These are phyloP conservation scores for Xerocomus nothofagi DNA, from an alignment of 1,284 basidiomycete genomes.

Conservation along the genomic window DNA sequence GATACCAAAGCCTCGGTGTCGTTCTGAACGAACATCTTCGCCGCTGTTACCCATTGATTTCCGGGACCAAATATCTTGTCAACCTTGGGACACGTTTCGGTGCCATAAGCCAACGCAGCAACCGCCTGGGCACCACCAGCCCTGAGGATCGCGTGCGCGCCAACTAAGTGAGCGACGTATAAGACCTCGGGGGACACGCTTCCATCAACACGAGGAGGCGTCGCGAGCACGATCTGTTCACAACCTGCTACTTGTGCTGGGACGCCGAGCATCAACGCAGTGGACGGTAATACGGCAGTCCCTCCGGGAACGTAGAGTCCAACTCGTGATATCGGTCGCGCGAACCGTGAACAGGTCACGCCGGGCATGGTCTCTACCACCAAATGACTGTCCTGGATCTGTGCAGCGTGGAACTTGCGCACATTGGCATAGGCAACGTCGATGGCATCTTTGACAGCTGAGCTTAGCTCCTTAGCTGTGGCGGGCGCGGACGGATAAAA, in stretches of 20 bases:
- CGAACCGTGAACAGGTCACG: conserved; percentile 92
- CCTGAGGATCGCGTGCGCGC: conserved; percentile 85
- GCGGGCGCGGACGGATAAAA: conserved; percentile 63
- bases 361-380: conserved; percentile 98
- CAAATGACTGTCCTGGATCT: conserved; percentile 70
- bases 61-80: conserved; percentile 99
- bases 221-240: conserved; percentile 90
- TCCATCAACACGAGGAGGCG: conserved; percentile 90
- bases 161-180: conserved; percentile 88
- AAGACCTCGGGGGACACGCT: conserved; percentile 93
- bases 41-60: conserved; percentile 99
- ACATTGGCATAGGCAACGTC: conserved; percentile 94
- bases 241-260: conserved; percentile 98
- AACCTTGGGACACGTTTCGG: conserved; percentile 94
- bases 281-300: conserved; percentile 94
- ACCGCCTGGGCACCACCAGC: conserved; percentile 97
- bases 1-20: conserved; percentile 96
- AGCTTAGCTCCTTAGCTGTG: conserved; percentile 55
- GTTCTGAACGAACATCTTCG: conserved; percentile 99
- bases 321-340: conserved; percentile 91
- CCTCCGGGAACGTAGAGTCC: conserved; percentile 98
- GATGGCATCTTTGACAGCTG: conserved; percentile 78
- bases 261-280: conserved; percentile 97
- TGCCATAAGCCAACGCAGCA: conserved; percentile 97
- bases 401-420: conserved; percentile 86